Percentiles rank a stretch among this genome's conserved stretches.
phyloP scores from a whole-genome alignment of 495 filamentous ascomycete species.

The Daldinia bambusicola region DNA sequence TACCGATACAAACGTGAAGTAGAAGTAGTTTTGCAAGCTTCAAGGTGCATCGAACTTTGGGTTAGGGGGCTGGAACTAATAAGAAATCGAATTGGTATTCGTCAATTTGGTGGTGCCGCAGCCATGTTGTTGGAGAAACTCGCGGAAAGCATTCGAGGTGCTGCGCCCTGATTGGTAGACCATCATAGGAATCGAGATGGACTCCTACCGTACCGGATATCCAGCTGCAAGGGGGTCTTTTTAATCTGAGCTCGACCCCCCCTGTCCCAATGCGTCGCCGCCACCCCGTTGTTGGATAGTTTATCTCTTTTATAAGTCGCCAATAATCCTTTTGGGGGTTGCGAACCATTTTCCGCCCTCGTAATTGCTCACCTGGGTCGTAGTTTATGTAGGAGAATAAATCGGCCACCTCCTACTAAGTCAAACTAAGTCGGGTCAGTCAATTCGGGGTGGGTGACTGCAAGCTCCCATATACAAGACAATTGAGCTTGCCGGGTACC shows the following conservation, averaged over 20 bases:
- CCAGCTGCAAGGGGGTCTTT: conserved; percentile 15
- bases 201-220: conserved; percentile 37
- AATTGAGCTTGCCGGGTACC: conserved; percentile 9
- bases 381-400: conserved; percentile 19
- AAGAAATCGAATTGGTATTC: conserved; percentile 19
- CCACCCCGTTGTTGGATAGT: conserved; percentile 25
- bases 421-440: conserved; percentile 3
- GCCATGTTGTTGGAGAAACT: conserved; percentile 27
- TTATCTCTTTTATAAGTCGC: conserved; percentile 27
- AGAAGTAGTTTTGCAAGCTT: not conserved
- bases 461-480: conserved; percentile 6
- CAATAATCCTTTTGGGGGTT: conserved; percentile 22
- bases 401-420: not conserved
- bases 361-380: conserved; percentile 20
- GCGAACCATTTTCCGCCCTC: conserved; percentile 11
- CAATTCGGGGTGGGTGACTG: conserved; percentile 9
- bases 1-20: not conserved
- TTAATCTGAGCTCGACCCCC: conserved; percentile 28
- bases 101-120: conserved; percentile 26
- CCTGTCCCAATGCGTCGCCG: conserved; percentile 37
- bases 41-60: not conserved
- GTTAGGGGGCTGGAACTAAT: conserved; percentile 5
- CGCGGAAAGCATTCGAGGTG: conserved; percentile 4
- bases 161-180: conserved; percentile 28
- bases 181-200: conserved; percentile 30